Percentiles rank a stretch among this genome's conserved stretches.
Evolutionary conservation across 1,139 yeast genomes (phyloP).

Genomic region (Nakaseomyces delphensis): DNA sequence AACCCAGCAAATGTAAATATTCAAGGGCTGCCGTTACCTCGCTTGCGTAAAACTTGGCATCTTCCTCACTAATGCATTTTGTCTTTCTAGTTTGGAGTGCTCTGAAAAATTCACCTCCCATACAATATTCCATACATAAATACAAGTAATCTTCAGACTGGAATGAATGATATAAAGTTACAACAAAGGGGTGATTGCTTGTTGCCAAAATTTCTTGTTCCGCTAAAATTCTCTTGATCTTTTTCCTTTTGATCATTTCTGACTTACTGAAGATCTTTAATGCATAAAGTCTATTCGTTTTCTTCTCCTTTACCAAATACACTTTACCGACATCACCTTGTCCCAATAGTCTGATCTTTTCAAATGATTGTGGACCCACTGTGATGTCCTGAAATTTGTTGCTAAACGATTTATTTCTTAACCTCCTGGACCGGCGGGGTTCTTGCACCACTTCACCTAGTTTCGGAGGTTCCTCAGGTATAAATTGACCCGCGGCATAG

Average conservation of each 20-base stretch:
- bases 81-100: slow-evolving; percentile 88
- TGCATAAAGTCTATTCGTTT: slow-evolving; percentile 69
- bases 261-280: slow-evolving; percentile 85
- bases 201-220: slow-evolving; percentile 96
- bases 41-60: slow-evolving; percentile 90
- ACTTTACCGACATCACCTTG: slow-evolving; percentile 98
- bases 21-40: slow-evolving; percentile 97
- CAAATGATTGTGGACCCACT: slow-evolving; percentile 82
- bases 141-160: slow-evolving; percentile 91
- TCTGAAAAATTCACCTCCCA: slow-evolving; percentile 98
- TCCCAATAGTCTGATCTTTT: slow-evolving; percentile 78
- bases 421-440: slow-evolving; percentile 34
- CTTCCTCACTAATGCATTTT: slow-evolving; percentile 77
- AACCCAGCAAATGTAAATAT: slow-evolving; percentile 91
- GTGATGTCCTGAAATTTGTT: slow-evolving; percentile 67
- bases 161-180: slow-evolving; percentile 90
- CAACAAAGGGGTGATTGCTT: slow-evolving; percentile 94
- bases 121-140: slow-evolving; percentile 96
- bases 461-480: slow-evolving; percentile 7
- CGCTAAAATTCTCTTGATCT: slow-evolving; percentile 87
- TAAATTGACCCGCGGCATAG: neutral
- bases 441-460: slow-evolving; percentile 11
- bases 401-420: slow-evolving; percentile 44
- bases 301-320: slow-evolving; percentile 76
- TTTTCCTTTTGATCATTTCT: slow-evolving; percentile 92